A percentile compares a stretch with the other conserved stretches of the same genome.
phyloP scores from a whole-genome alignment of 441 rosid species.

The Euphorbia celastroides region DNA sequence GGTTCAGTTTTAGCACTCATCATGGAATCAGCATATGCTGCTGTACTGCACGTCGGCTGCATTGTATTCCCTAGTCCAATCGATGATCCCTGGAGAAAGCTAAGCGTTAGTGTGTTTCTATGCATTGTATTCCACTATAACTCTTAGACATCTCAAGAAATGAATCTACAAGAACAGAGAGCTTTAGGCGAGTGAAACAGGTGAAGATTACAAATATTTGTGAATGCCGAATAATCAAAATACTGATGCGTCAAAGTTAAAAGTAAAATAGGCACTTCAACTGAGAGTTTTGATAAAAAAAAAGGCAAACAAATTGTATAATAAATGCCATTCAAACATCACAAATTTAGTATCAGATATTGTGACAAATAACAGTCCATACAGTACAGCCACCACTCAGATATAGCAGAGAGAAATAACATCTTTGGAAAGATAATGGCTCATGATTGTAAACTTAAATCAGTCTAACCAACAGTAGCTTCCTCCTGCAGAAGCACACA shows the following conservation, averaged over 20 bases:
- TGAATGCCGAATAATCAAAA: too few relatives aligned
- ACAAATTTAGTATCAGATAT: not conserved
- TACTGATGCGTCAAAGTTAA: not conserved
- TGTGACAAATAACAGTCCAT: not conserved
- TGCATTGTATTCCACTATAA: not conserved
- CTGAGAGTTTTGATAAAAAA: not conserved
- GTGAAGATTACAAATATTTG: not conserved
- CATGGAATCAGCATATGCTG: conserved; percentile 67
- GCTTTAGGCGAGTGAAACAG: not conserved
- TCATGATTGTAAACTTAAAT: not conserved
- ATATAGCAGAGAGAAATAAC: not conserved
- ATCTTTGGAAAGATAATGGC: not conserved
- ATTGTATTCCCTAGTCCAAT: conserved; percentile 39
- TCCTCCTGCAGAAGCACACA: not conserved
- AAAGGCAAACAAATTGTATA: not conserved
- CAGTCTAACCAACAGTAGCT: not conserved
- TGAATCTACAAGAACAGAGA: not conserved
- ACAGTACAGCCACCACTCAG: not conserved
- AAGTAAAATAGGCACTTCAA: not conserved
- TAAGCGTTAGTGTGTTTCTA: conserved; percentile 8
- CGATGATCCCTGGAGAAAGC: conserved; percentile 46
- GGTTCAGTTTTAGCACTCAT: conserved; percentile 93
- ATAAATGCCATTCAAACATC: not conserved
- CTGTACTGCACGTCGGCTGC: conserved; percentile 75
- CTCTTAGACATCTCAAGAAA: too few relatives aligned